Evolutionary conservation across 441 rosid species (phyloP).

Genomic region (Syzygium syzygioides): DNA sequence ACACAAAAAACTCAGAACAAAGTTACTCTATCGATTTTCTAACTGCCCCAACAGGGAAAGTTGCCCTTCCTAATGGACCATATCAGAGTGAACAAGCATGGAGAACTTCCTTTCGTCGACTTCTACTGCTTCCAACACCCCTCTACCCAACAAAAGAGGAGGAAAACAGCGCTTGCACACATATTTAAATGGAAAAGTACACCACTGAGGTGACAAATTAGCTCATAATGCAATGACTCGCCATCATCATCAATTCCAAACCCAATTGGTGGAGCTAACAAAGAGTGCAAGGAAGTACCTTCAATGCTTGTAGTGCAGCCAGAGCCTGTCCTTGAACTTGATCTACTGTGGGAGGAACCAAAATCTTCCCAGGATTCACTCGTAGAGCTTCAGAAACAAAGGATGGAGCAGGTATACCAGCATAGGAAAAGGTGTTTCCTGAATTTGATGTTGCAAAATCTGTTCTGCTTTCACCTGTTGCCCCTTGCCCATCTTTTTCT

Average conservation of each 20-base stretch:
- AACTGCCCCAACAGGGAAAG: neutral
- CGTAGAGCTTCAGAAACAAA: constrained; percentile 52
- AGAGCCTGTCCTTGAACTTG: constrained; percentile 89
- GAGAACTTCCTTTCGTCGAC: neutral
- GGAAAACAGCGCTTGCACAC: neutral
- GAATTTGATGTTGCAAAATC: constrained; percentile 15
- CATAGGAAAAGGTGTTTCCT: constrained; percentile 35
- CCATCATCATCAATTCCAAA: neutral
- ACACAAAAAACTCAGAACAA: neutral
- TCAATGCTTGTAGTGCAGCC: constrained; percentile 72
- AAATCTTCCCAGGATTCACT: constrained; percentile 69
- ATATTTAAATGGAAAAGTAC: neutral
- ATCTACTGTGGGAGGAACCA: constrained; percentile 78
- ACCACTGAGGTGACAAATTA: neutral
- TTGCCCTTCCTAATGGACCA: neutral
- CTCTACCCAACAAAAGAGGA: neutral
- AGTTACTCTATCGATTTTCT: neutral
- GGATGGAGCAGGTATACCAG: constrained; percentile 93
- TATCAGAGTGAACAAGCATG: neutral
- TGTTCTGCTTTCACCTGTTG: neutral
- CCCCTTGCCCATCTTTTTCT: constrained; percentile 16
- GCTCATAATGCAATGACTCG: neutral
- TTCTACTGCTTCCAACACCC: neutral
- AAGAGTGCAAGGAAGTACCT: constrained; percentile 8
- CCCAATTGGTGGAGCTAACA: neutral